Percentiles rank a stretch among this genome's conserved stretches.
phyloP scores from a whole-genome alignment of 352 stramenopile species.

The Globisporangium spinosum region DNA sequence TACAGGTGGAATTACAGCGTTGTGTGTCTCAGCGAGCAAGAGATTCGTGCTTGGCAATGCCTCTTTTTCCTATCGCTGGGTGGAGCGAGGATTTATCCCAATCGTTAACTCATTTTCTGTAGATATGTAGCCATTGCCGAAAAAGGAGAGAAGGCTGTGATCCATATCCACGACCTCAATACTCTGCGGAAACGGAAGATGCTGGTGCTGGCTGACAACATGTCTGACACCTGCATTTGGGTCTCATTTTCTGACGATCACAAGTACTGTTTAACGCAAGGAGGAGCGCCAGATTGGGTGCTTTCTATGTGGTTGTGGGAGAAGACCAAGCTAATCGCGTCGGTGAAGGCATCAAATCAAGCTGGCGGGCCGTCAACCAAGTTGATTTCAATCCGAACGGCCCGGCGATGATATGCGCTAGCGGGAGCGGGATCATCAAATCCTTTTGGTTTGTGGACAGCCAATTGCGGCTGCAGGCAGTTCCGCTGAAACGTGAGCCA shows the following conservation, averaged over 20 bases:
- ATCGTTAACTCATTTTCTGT: background rate
- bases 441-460: conserved; percentile 88
- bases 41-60: conserved; percentile 22
- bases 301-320: conserved; percentile 91
- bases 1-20: conserved; percentile 78
- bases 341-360: conserved; percentile 66
- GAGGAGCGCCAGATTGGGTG: conserved; percentile 87
- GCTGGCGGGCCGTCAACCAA: conserved; percentile 71
- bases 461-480: conserved; percentile 67
- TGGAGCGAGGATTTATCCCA: background rate
- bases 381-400: conserved; percentile 90
- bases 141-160: conserved; percentile 64
- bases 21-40: conserved; percentile 78
- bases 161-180: conserved; percentile 90
- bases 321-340: conserved; percentile 87
- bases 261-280: conserved; percentile 90
- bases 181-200: conserved; percentile 86
- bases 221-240: conserved; percentile 70
- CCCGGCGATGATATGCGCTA: conserved; percentile 79
- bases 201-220: conserved; percentile 71
- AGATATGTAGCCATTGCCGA: conserved; percentile 89
- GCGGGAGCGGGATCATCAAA: conserved; percentile 85
- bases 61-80: background rate
- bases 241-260: conserved; percentile 89
- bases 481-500: conserved; percentile 68